These are phyloP conservation scores for Colletotrichum limetticola DNA, from an alignment of 2,329 filamentous ascomycete genomes.

Conservation along the genomic window DNA sequence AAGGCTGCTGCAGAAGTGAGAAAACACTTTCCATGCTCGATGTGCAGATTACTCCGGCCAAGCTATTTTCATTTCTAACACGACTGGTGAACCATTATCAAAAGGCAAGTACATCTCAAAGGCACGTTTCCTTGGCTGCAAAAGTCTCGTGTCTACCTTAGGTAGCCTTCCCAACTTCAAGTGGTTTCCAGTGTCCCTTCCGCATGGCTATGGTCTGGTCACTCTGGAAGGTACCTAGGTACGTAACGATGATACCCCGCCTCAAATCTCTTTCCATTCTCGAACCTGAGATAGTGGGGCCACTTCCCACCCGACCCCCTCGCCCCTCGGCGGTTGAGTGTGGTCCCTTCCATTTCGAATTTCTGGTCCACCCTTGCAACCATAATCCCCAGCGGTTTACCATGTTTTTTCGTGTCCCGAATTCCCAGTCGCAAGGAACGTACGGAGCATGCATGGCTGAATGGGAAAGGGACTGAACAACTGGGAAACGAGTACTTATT, in stretches of 20 bases:
- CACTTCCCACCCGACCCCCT: not conserved
- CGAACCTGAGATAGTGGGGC: slow-evolving; percentile 22
- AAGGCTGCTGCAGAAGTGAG: not conserved
- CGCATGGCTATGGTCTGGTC: not conserved
- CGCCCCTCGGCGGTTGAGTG: not conserved
- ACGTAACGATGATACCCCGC: slow-evolving; percentile 9
- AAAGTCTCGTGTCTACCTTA: no score
- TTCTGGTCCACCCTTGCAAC: not conserved
- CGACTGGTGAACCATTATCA: no score
- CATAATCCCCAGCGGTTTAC: slow-evolving; percentile 26
- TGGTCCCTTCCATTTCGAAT: slow-evolving; percentile 1
- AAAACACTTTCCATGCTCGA: not conserved
- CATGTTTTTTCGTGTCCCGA: not conserved
- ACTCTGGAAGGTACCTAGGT: not conserved
- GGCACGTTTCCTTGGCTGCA: no score
- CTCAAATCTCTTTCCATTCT: slow-evolving; percentile 33
- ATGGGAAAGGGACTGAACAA: not conserved
- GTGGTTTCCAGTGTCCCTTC: no score
- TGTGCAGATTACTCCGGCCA: no score
- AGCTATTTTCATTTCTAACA: no score
- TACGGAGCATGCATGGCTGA: not conserved
- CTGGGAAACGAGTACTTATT: not conserved
- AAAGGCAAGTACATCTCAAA: no score
- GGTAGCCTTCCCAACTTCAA: no score
- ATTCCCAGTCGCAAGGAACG: no score